Evolutionary conservation across 305 asterid species (phyloP), one percentile per base, ranked within the genome.

Genomic region (Fraxinus velutina): DNA sequence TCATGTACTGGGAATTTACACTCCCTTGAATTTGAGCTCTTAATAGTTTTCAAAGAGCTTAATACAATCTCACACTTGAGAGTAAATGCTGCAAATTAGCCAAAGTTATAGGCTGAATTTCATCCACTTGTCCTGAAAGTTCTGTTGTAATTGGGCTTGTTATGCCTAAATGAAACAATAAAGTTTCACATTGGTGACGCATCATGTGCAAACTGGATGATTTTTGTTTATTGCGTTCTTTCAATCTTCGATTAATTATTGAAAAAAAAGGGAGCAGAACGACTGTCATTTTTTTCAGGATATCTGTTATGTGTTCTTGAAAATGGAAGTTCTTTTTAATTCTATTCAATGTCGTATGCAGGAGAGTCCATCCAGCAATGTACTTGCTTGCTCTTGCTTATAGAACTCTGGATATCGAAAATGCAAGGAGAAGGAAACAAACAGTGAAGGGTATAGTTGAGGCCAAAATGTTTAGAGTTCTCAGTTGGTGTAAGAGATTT

Each of bases 281-380:
- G n/a, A 21, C 75, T 82, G 64, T 7, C 50, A 73, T 24, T 72
- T 83, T 39, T 33, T 27, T 39, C 39, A 57, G 27, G 60, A 22
- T 80, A 29, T 73, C 74, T 79, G n/a, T 60, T n/a, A 0, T 3
- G 1, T 66, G 37, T 79, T 68, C 77, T 80, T 84, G 72, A 60
- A 55, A 27, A 44, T 76, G 76, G 21, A 75, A 74, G 29, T 83
- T 19, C 79, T 36, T 64, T 82, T 78, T 52, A 22, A n/a, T 79
- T 72, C 75, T 79, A 34, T 78, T 52, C 80, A 70, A 47, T 87
- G 55, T 72, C 64, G 10, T 79, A 42, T 89, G 89, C 97, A 95
- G 99, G 93, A 93, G 92, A 88, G 93, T 95, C 80, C 98, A 92
- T 85, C 99, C 99, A 76, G 98, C 98, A 44, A 85, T 95, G 80